These are phyloP conservation scores for Vaccinium myrtillus DNA, from an alignment of 148 eudicot species.

Conservation along the genomic window DNA sequence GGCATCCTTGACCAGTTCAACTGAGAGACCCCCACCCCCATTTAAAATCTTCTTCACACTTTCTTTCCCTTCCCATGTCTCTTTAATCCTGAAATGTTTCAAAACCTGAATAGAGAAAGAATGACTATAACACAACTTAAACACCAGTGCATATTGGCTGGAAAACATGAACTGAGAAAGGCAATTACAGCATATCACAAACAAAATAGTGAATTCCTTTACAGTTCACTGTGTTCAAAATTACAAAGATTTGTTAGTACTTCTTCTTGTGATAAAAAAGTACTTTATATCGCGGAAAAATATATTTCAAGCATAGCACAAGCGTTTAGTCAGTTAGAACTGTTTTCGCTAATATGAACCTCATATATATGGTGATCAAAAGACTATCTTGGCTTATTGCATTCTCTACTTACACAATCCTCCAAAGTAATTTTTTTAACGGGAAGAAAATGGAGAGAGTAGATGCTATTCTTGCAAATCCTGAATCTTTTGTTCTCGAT, in stretches of 20 bases:
- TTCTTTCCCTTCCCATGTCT: conserved; percentile 28
- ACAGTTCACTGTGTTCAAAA: background rate
- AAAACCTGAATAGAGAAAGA: background rate
- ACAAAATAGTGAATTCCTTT: background rate
- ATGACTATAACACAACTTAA: background rate
- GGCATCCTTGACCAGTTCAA: conserved; percentile 51
- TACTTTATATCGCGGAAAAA: background rate
- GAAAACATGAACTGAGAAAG: background rate
- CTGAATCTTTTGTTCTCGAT: background rate
- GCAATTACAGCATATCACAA: background rate
- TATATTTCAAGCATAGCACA: background rate
- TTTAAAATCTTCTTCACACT: conserved; percentile 68
- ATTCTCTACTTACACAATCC: too few relatives aligned
- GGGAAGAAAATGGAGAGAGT: background rate
- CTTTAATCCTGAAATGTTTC: conserved; percentile 35
- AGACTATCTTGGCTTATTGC: background rate
- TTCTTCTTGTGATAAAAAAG: background rate
- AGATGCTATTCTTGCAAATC: background rate
- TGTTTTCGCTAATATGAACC: background rate
- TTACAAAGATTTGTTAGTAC: background rate
- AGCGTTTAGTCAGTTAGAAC: background rate
- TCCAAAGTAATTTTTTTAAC: background rate
- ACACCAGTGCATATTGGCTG: conserved; percentile 3
- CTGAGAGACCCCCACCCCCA: conserved; percentile 85
- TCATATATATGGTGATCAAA: background rate